Percentiles rank a stretch among this genome's conserved stretches.
These are phyloP conservation scores for Limonium bicolor DNA, from an alignment of 148 eudicot species.

Conservation along the genomic window DNA sequence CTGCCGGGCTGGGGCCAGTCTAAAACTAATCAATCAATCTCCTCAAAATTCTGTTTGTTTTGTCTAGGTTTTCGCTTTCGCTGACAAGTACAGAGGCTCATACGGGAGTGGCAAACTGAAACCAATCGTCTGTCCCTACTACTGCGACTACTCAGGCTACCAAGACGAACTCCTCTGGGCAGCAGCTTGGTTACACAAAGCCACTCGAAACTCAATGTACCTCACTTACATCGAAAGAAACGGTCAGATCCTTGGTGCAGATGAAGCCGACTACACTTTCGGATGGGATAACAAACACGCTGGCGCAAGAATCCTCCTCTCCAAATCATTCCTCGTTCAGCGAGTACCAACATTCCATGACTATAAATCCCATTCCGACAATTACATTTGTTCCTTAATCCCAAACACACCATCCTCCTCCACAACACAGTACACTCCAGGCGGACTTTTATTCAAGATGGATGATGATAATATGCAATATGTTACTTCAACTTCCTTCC, in stretches of 20 bases:
- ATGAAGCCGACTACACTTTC: slow-evolving; percentile 59
- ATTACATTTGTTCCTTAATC: slow-evolving; percentile 59
- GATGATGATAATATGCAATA: slow-evolving; percentile 64
- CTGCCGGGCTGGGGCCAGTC: too few relatives aligned
- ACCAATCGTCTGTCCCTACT: slow-evolving; percentile 44
- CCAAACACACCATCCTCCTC: slow-evolving; percentile 55
- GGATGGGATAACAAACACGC: slow-evolving; percentile 90
- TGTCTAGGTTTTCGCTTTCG: slow-evolving; percentile 61
- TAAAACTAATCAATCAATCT: too few relatives aligned
- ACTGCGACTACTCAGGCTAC: slow-evolving; percentile 55
- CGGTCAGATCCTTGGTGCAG: slow-evolving; percentile 63
- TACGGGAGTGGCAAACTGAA: slow-evolving; percentile 40
- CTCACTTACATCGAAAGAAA: slow-evolving; percentile 53
- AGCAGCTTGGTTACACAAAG: slow-evolving; percentile 75
- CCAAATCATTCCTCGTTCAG: slow-evolving; percentile 72
- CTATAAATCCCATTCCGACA: slow-evolving; percentile 64
- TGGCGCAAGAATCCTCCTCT: slow-evolving; percentile 71
- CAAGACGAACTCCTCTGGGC: slow-evolving; percentile 89
- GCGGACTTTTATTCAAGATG: slow-evolving; percentile 67
- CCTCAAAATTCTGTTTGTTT: background rate
- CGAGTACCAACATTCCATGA: slow-evolving; percentile 40
- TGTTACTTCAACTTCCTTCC: slow-evolving; percentile 69
- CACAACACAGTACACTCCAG: slow-evolving; percentile 69
- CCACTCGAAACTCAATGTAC: slow-evolving; percentile 59
- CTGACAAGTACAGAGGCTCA: slow-evolving; percentile 64